Conservation (phyloP, 2,329 filamentous ascomycete species). For the Cladosporium sp. region DNA sequence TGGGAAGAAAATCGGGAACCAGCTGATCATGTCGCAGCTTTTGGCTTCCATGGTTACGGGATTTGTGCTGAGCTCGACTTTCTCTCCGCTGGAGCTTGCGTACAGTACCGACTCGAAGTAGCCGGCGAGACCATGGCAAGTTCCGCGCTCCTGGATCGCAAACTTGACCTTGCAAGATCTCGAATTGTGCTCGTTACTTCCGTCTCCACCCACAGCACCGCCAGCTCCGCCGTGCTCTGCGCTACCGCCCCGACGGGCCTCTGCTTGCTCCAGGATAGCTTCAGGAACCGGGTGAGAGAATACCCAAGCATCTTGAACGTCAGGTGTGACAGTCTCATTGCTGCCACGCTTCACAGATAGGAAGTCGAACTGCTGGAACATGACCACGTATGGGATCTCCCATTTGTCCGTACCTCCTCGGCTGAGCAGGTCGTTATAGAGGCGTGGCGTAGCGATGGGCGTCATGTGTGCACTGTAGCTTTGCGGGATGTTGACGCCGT, state of each 20-base stretch:
- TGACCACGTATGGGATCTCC: conserved; percentile 91
- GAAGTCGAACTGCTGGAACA: conserved; percentile 84
- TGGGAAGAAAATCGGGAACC: conserved; percentile 98
- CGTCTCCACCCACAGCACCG: conserved; percentile 68
- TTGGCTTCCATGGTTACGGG: conserved; percentile 88
- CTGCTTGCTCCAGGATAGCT: conserved; percentile 52
- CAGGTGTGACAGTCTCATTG: conserved; percentile 30
- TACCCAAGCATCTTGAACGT: conserved; percentile 74
- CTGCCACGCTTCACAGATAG: conserved; percentile 23
- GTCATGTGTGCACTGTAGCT: conserved; percentile 91
- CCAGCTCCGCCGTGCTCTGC: conserved; percentile 64
- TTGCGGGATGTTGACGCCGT: conserved; percentile 88
- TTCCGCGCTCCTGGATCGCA: conserved; percentile 69
- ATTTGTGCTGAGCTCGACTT: conserved; percentile 83
- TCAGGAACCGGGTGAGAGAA: conserved; percentile 70
- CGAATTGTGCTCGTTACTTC: conserved; percentile 86
- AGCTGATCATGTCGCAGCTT: conserved; percentile 97
- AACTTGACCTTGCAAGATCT: conserved; percentile 76
- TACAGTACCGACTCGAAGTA: conserved; percentile 98
- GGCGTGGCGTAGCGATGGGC: conserved; percentile 82
- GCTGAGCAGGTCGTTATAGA: conserved; percentile 73
- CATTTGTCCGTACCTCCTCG: conserved; percentile 60
- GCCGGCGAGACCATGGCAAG: conserved; percentile 84
- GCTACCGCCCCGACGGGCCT: conserved; percentile 56
- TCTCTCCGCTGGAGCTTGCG: conserved; percentile 39